Evolutionary conservation across 192 early-diverging fungal genomes (phyloP).

Genomic region (Rhizophagus prolifer): DNA sequence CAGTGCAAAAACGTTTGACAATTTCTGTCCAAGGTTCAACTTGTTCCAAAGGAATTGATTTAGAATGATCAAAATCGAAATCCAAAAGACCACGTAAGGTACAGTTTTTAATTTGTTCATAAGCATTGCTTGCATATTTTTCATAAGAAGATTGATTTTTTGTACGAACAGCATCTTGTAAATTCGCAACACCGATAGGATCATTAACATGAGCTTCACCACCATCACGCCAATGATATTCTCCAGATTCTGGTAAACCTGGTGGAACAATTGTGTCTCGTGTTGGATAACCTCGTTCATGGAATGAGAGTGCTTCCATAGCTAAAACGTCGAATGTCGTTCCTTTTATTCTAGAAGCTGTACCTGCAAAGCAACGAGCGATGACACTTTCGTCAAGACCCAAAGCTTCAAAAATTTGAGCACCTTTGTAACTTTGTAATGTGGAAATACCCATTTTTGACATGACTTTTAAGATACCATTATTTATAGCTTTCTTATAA

Average conservation of each 20-base stretch:
- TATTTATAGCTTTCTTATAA: constrained; percentile 84
- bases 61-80: constrained; percentile 73
- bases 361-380: constrained; percentile 90
- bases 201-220: constrained; percentile 92
- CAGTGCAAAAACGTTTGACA: constrained; percentile 94
- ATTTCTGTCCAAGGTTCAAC: constrained; percentile 98
- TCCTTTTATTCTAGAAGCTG: constrained; percentile 91
- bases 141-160: constrained; percentile 90
- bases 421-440: constrained; percentile 96
- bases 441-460: constrained; percentile 99
- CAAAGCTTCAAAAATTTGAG: constrained; percentile 97
- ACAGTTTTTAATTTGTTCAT: constrained; percentile 83
- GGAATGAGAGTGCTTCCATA: constrained; percentile 81
- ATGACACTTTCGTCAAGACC: constrained; percentile 89
- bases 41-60: constrained; percentile 83
- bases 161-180: constrained; percentile 93
- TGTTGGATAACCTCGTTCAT: constrained; percentile 81
- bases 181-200: constrained; percentile 79
- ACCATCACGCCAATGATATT: constrained; percentile 96
- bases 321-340: constrained; percentile 78
- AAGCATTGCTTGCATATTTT: constrained; percentile 74
- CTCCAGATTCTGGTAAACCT: constrained; percentile 88
- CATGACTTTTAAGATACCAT: constrained; percentile 98
- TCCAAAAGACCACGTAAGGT: constrained; percentile 94
- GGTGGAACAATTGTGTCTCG: constrained; percentile 62